Percentiles rank a stretch among this genome's conserved stretches.
These are phyloP conservation scores for Pseudisothecium myosuroides DNA, from an alignment of 225 moss, liverwort and hornwort species.

Conservation along the genomic window DNA sequence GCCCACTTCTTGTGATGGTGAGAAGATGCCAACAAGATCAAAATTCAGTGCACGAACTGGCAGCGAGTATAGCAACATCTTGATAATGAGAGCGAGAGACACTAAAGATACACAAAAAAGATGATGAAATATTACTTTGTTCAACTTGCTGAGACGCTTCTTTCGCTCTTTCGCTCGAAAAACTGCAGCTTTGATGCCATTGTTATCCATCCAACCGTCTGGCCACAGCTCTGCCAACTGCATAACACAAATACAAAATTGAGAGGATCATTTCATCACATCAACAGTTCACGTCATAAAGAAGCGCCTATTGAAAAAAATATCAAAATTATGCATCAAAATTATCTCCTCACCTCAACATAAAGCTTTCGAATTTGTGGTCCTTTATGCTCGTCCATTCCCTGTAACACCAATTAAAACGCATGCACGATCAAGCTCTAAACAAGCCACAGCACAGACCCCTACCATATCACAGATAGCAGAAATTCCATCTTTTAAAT, in stretches of 20 bases:
- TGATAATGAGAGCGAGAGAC: not conserved
- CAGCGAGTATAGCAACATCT: not conserved
- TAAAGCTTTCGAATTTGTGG: conserved; percentile 96
- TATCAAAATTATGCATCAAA: not conserved
- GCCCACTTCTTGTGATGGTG: not conserved
- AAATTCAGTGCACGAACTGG: not conserved
- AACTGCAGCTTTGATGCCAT: conserved; percentile 85
- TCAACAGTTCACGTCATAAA: not conserved
- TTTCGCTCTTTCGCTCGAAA: conserved; percentile 73
- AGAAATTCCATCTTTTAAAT: not conserved
- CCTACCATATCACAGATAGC: not conserved
- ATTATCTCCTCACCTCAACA: conserved; percentile 50
- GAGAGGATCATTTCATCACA: not conserved
- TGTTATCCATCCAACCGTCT: conserved; percentile 97
- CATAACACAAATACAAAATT: not conserved
- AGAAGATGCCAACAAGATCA: not conserved
- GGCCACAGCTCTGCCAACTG: conserved; percentile 99
- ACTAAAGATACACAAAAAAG: not conserved
- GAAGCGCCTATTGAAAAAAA: not conserved
- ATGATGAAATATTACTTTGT: conserved; percentile 32
- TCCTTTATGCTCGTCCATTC: conserved; percentile 99
- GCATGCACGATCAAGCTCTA: not conserved
- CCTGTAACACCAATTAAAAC: conserved; percentile 37
- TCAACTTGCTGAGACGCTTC: conserved; percentile 71
- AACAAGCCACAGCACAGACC: not conserved